Evolutionary conservation across 2,329 filamentous ascomycete genomes (phyloP).

Genomic region (Xylaria sp.): DNA sequence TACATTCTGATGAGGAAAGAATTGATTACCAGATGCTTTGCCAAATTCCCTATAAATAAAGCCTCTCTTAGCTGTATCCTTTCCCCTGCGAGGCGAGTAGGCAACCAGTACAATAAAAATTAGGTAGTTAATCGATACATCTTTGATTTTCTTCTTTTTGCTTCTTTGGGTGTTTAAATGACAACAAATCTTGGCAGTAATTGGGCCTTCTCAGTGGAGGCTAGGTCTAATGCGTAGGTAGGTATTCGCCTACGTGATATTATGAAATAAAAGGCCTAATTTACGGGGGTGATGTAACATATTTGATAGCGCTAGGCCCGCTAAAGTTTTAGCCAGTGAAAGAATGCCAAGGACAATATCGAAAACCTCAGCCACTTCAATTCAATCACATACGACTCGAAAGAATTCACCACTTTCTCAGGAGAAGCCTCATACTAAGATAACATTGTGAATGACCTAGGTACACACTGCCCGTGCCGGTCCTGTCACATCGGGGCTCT

Average conservation of each 20-base stretch:
- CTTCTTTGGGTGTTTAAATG: too few relatives aligned
- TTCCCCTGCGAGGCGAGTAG: too few relatives aligned
- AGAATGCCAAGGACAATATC: slow-evolving; percentile 7
- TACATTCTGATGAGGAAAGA: neutral
- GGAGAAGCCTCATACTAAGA: neutral
- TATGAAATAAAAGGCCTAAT: too few relatives aligned
- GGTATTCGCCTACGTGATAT: too few relatives aligned
- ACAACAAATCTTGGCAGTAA: too few relatives aligned
- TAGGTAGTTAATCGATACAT: too few relatives aligned
- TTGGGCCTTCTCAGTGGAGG: too few relatives aligned
- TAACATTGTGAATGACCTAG: neutral
- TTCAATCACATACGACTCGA: neutral
- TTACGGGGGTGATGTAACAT: too few relatives aligned
- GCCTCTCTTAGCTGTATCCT: neutral
- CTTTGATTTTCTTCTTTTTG: too few relatives aligned
- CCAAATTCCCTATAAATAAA: neutral
- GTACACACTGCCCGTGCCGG: neutral
- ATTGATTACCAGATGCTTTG: neutral
- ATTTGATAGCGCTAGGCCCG: slow-evolving; percentile 25
- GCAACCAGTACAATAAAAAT: too few relatives aligned
- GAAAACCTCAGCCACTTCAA: neutral
- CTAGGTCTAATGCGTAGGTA: too few relatives aligned
- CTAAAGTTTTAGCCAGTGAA: slow-evolving; percentile 18
- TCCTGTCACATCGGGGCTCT: neutral
- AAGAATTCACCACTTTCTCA: neutral